A percentile compares a stretch with the other conserved stretches of the same genome.
These are phyloP conservation scores for Phialemonium atrogriseum DNA, from an alignment of 2,329 filamentous ascomycete species.

Conservation along the genomic window DNA sequence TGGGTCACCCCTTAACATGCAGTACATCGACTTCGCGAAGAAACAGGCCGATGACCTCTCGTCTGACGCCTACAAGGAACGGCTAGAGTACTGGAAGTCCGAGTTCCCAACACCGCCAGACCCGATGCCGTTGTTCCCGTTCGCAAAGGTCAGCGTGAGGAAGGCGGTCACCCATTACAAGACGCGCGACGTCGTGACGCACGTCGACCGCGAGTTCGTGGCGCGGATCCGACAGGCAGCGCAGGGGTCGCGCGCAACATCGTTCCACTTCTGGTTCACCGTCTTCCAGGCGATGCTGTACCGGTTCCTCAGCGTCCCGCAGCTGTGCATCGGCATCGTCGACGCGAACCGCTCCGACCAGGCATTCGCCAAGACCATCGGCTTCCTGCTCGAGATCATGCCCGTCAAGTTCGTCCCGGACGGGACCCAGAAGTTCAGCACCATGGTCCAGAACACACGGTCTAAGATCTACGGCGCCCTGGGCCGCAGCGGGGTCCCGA, in stretches of 20 bases:
- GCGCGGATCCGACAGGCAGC: slow-evolving; percentile 15
- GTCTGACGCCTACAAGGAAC: slow-evolving; percentile 10
- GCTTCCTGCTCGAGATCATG: slow-evolving; percentile 27
- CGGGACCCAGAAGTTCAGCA: no score
- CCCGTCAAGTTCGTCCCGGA: background rate
- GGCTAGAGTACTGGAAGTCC: slow-evolving; percentile 25
- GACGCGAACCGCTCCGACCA: slow-evolving; percentile 25
- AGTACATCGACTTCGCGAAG: slow-evolving; percentile 26
- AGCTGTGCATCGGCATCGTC: slow-evolving; percentile 6
- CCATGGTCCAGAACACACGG: background rate
- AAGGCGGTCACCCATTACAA: no score
- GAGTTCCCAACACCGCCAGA: slow-evolving; percentile 10
- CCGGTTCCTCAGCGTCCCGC: slow-evolving; percentile 11
- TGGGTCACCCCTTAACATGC: slow-evolving; percentile 15
- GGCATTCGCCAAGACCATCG: slow-evolving; percentile 19
- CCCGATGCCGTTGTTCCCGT: no score
- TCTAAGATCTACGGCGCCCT: background rate
- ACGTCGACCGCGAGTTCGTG: no score
- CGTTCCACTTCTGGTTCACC: slow-evolving; percentile 24
- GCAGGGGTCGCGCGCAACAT: slow-evolving; percentile 13
- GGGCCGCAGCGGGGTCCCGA: background rate
- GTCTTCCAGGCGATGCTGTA: slow-evolving; percentile 20
- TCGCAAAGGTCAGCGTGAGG: no score
- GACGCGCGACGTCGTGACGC: no score
- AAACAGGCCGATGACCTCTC: slow-evolving; percentile 18